Conservation (phyloP, 495 filamentous ascomycete species). For the Staphylotrichum longicolle region DNA sequence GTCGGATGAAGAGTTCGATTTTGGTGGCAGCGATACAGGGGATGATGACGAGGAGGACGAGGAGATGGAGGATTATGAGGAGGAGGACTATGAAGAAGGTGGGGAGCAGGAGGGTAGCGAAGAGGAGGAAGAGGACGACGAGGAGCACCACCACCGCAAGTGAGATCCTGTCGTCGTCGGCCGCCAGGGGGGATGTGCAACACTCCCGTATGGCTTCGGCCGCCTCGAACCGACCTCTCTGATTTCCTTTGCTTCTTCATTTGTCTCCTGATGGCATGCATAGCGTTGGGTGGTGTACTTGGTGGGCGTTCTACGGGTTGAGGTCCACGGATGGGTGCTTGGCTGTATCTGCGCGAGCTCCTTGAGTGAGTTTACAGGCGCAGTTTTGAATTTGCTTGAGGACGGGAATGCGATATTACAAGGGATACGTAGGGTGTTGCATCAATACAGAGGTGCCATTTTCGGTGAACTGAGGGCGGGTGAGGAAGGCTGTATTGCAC, state of each 20-base stretch:
- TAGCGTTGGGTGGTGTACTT: slow-evolving; percentile 30
- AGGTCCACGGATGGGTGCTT: not conserved
- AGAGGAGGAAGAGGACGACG: slow-evolving; percentile 19
- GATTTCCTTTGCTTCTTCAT: not conserved
- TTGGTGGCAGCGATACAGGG: slow-evolving; percentile 60
- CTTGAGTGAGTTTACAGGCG: too few relatives aligned
- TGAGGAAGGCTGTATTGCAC: too few relatives aligned
- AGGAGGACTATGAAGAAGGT: slow-evolving; percentile 47
- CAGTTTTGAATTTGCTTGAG: too few relatives aligned
- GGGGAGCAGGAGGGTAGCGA: slow-evolving; percentile 36
- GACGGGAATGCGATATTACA: too few relatives aligned
- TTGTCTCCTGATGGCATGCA: slow-evolving; percentile 29
- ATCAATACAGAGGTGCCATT: too few relatives aligned
- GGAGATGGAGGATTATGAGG: slow-evolving; percentile 51
- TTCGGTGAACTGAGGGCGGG: too few relatives aligned
- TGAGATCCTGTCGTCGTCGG: not conserved
- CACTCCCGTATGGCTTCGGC: not conserved
- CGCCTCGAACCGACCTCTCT: not conserved
- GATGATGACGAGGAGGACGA: slow-evolving; percentile 52
- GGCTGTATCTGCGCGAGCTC: slow-evolving; percentile 4
- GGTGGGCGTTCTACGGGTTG: slow-evolving; percentile 2
- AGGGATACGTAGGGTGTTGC: too few relatives aligned
- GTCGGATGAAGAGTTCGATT: slow-evolving; percentile 79
- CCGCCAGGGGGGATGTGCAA: not conserved
- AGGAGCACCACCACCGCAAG: not conserved